A percentile compares a stretch with the other conserved stretches of the same genome.
These are phyloP conservation scores for Lithohypha guttulata DNA, from an alignment of 2,329 filamentous ascomycete genomes.

Conservation along the genomic window DNA sequence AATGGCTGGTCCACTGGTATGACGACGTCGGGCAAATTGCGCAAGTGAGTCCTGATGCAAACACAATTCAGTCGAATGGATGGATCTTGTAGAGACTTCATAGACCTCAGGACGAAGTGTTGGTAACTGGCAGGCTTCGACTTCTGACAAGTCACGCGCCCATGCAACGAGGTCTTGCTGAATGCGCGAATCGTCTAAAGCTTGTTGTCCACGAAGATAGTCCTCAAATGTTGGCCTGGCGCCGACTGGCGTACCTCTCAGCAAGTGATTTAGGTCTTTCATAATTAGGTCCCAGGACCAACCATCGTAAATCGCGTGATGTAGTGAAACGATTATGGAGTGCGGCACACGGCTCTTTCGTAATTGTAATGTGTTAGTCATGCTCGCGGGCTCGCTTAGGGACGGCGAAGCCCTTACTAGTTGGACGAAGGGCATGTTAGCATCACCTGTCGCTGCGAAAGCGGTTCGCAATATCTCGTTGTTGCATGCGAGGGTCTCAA, in stretches of 20 bases:
- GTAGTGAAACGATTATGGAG: constrained; percentile 47
- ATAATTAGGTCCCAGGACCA: constrained; percentile 75
- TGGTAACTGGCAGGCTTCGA: constrained; percentile 47
- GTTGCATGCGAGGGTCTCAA: constrained; percentile 38
- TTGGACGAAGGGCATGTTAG: constrained; percentile 45
- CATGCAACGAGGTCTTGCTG: constrained; percentile 45
- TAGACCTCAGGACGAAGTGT: constrained; percentile 29
- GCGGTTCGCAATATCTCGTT: constrained; percentile 66
- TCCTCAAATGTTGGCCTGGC: constrained; percentile 49
- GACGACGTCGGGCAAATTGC: constrained; percentile 30
- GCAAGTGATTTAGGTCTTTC: constrained; percentile 50
- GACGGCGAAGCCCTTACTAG: constrained; percentile 50
- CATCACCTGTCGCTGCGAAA: constrained; percentile 46
- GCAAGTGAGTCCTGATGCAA: constrained; percentile 25
- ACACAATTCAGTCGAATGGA: constrained; percentile 9
- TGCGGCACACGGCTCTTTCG: constrained; percentile 17
- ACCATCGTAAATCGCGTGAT: constrained; percentile 85
- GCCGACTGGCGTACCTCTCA: constrained; percentile 28
- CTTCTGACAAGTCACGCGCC: constrained; percentile 52
- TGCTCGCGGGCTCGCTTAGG: constrained; percentile 25
- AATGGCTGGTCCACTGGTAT: constrained; percentile 55
- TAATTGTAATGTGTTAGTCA: constrained; percentile 53
- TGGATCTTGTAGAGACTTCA: constrained; percentile 31
- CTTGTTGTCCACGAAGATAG: constrained; percentile 43
- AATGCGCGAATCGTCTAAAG: not conserved